Evolutionary conservation across 176 grass and related monocot genomes (phyloP), one percentile per base, ranked within the genome.

Genomic region (Triticum timopheevii): DNA sequence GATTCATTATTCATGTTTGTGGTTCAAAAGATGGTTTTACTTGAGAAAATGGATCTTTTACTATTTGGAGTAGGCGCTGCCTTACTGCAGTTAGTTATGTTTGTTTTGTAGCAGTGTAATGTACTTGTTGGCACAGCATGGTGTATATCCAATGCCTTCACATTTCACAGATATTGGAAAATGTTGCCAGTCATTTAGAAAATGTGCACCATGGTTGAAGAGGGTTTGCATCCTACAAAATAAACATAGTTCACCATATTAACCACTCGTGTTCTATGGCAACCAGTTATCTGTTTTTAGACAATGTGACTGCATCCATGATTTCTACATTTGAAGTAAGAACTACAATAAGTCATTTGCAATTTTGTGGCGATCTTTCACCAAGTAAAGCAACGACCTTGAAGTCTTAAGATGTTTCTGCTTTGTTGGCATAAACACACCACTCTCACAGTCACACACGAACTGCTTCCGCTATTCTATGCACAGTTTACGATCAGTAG

Each of bases 11-110:
- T 40, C 13, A 13, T 76, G 1, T 69, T 33, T 10, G 27, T 23
- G 65, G 17, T 85, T 68, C 35, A 54, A 75, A 75, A 33, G 45
- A 80, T 80, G 7, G 3, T 65, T 84, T 49, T 61, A 36, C 47
- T 82, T 77, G 17, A 16, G 10, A 54, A 76, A 27, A 6, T 82
- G 12, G 11, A 28, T 39, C 45, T 71, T 7, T 19, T 82, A 50
- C 27, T 80, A 61, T 27, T 80, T 7, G 22, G 65, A 65, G 34
- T 58, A 54, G 33, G 63, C 77, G 62, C 5, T 69, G 9, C 24
- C 19, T 86, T 78, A 78, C 2, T 28, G 9, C 24, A 19, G 42
- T 83, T 56, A 36, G 8, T 65, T 40, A 78, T 82, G 1, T 77
- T 68, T 12, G 61, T 84, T 25, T 61, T 58, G 68, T 84, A 59